A percentile compares a stretch with the other conserved stretches of the same genome.
These are phyloP conservation scores for Phaeosphaeria sp. DNA, from an alignment of 2,329 filamentous ascomycete genomes.

Conservation along the genomic window DNA sequence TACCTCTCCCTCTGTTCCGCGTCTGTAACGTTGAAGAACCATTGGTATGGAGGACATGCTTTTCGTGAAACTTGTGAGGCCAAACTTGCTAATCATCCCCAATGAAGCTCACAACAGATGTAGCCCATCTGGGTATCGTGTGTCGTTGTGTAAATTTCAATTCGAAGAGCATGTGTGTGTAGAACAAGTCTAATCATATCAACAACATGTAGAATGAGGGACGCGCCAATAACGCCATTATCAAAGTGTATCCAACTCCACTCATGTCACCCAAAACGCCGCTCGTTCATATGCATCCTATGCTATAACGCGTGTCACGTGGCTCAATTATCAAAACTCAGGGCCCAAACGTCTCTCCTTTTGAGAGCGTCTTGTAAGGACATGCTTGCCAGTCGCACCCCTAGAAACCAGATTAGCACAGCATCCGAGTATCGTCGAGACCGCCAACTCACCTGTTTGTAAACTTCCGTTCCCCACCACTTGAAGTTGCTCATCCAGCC, in stretches of 20 bases:
- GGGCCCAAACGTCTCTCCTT: constrained; percentile 46
- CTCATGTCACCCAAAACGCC: not conserved
- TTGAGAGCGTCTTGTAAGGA: constrained; percentile 66
- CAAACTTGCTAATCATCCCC: too few relatives aligned
- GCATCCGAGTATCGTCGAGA: too few relatives aligned
- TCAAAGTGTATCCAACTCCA: not conserved
- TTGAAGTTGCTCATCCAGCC: constrained; percentile 74
- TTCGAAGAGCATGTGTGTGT: too few relatives aligned
- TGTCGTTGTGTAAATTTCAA: too few relatives aligned
- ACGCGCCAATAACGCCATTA: not conserved
- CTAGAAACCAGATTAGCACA: constrained; percentile 31
- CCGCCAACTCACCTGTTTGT: constrained; percentile 64
- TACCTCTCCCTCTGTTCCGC: too few relatives aligned
- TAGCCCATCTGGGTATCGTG: too few relatives aligned
- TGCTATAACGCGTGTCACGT: not conserved
- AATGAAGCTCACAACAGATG: too few relatives aligned
- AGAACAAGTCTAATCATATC: not conserved
- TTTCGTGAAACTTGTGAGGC: too few relatives aligned
- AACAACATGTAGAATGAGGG: not conserved
- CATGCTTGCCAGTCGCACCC: constrained; percentile 88
- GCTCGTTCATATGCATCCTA: not conserved
- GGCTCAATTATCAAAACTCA: constrained; percentile 8
- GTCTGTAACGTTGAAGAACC: too few relatives aligned
- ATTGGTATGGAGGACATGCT: too few relatives aligned
- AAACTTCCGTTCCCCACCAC: constrained; percentile 91